Base-by-base conservation (phyloP, 257 asterid species). In the Gentiana straminea region DNA sequence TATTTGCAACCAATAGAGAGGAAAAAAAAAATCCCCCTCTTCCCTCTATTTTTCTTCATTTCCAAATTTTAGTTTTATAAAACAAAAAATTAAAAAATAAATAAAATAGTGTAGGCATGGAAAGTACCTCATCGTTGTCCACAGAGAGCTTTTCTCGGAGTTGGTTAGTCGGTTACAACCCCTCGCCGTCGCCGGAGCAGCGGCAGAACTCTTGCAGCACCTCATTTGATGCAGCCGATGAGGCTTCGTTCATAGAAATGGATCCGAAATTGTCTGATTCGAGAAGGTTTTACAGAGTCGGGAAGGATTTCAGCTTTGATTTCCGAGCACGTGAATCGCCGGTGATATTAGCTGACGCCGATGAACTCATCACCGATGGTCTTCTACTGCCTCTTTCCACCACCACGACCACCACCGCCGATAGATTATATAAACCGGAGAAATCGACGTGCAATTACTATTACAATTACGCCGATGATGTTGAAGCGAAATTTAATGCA, bases 261-360 rank as follows among this genome's bases (percentile, higher is more conserved):
- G 97, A 89, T 65, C 97, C 97, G 2, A 70, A 80, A 58, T 39
- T 81, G 68, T 86, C 97, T 24, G 89, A 94, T 0, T 89, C 95
- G 6, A 75, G 81, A 74, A 74, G 97, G 60, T 86, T 89, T 62
- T 71, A 78, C 72, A 68, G 73, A 52, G 84, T 70, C 15, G 75
- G 89, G 0, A 79, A 83, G 4, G 94, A 86, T 62, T 76, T 78
- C 53, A 71, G 78, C 13, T 86, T 89, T 53, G 89, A 86, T 11
- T 82, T 89, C 55, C 95, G 94, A 0, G 70, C 66, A 0, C 68
- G 80, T 0, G 80, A 79, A 0, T 63, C 86, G 4, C 74, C 84
- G 9, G 67, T 75, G 3, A 69, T 69, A 34, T 67, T 76, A 7
- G 86, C 69, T 15, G 81, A 83, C 64, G 95, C 91, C n/a, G 93